Base-by-base conservation (phyloP, 805 yeast species). In the Blastobotrys robertii region DNA sequence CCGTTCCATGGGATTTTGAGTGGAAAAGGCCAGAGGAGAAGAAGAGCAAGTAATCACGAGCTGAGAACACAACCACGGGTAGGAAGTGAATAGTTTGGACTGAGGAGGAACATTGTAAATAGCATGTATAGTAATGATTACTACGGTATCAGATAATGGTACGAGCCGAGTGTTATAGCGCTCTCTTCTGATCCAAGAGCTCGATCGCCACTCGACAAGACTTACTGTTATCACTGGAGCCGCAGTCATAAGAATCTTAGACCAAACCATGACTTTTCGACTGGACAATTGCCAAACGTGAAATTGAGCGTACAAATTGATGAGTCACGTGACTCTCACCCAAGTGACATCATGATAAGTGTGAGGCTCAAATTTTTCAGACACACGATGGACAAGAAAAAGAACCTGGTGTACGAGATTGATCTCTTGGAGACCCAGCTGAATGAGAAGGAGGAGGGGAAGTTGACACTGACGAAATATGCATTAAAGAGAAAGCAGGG, bases 1-100 rank as follows among this genome's bases (percentile, higher is more conserved):
- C 75, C 55, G 72, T 73, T 47, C 69, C 83, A 13, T 88, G 97
- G 97, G 77, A 78, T 44, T 74, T 74, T 54, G 51, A 52, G 38
- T 65, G 69, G 69, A 51, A 19, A 6, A 19, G 43, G 43, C 47
- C 43, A 19, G 15, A 45, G 15, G 39, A 15, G 25, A 47, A 47
- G 44, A 40, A 38, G 39, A 37, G 19, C 29, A 32, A 41, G n/a
- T 41, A 41, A 22, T 10, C 11, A 14, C 11, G 13, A 9, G 8
- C 8, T 33, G 12, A n/a, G n/a, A n/a, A n/a, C n/a, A n/a, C n/a
- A n/a, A n/a, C n/a, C n/a, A n/a, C n/a, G n/a, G n/a, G n/a, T n/a
- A n/a, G n/a, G n/a, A n/a, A n/a, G n/a, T n/a, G n/a, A n/a, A n/a
- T n/a, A n/a, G n/a, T n/a, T n/a, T n/a, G n/a, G n/a, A n/a, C 25